Conservation (phyloP, 768 basidiomycete species). For the Tylopilus plumbeoviolaceoides region DNA sequence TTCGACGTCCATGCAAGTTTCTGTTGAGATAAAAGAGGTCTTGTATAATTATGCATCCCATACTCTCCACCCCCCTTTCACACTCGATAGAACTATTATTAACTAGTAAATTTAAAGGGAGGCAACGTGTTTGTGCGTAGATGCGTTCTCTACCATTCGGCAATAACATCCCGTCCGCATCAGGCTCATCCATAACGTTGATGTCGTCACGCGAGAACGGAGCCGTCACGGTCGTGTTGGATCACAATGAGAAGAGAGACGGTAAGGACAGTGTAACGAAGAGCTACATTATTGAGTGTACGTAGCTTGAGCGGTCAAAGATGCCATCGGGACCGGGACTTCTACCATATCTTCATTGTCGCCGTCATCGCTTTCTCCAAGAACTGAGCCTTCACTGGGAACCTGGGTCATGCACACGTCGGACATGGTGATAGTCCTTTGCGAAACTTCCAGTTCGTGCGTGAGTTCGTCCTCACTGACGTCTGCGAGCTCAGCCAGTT, state of each 20-base stretch:
- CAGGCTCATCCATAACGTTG: too few relatives aligned
- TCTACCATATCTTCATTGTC: conserved; percentile 29
- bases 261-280: neutral
- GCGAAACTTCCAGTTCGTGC: conserved; percentile 20
- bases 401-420: neutral
- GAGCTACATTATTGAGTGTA: neutral
- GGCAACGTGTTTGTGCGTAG: too few relatives aligned
- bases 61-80: too few relatives aligned
- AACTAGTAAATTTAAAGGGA: too few relatives aligned
- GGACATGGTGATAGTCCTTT: neutral
- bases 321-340: conserved; percentile 20
- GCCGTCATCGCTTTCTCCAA: conserved; percentile 12
- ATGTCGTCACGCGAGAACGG: neutral
- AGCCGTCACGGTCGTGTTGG: neutral
- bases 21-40: too few relatives aligned
- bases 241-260: neutral
- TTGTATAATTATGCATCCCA: too few relatives aligned
- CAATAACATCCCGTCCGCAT: too few relatives aligned
- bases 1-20: too few relatives aligned
- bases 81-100: too few relatives aligned
- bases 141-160: too few relatives aligned
- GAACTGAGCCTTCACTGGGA: conserved; percentile 4
- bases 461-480: conserved; percentile 31
- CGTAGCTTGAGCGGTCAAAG: conserved; percentile 11
- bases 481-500: conserved; percentile 64